Evolutionary conservation across 2,329 filamentous ascomycete genomes (phyloP), one percentile per base, ranked within the genome.

Genomic region (Zasmidium citrigriseum): DNA sequence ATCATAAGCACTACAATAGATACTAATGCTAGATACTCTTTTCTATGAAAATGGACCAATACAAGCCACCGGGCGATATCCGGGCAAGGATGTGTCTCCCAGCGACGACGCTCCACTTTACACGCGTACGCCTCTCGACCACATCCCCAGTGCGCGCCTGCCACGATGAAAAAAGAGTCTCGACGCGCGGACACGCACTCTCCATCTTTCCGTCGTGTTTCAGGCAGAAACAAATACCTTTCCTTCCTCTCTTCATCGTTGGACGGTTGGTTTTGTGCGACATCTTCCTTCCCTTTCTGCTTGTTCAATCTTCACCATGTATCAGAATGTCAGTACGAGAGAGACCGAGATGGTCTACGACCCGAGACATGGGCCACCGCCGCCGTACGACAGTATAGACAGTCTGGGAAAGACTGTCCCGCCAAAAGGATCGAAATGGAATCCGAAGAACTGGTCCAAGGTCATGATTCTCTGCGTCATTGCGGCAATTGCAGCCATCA

Each of bases 61-160:
- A 14, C 7, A 29, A 14, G 27, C 27, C 14, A n/a, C 34, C 34
- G 34, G 34, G 5, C 34, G 34, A 7, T 41, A 16, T 9, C 34
- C 34, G 34, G 14, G 34, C 34, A 41, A 16, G 34, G 34, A 41
- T 41, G 34, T 41, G n/a, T n/a, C 16, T 50, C 47, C 51, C 51
- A 34, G 52, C 34, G 12, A 34, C 21, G n/a, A 11, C 22, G 23
- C 38, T 54, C 52, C 52, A 54, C 52, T 46, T 53, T 54, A 62
- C 76, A 79, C 1, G 85, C 18, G 34, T 11, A 11, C 34, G 34
- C 34, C 34, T 16, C 34, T 41, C 34, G 34, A 41, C 34, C 34
- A n/a, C 34, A 41, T 41, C 16, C 34, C 34, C 34, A 41, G 14
- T 41, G 34, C 7, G 34, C 34, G 16, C 34, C 34, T 41, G 34